Evolutionary conservation across 2,329 filamentous ascomycete genomes (phyloP).

Genomic region (Diaporthe sp.): DNA sequence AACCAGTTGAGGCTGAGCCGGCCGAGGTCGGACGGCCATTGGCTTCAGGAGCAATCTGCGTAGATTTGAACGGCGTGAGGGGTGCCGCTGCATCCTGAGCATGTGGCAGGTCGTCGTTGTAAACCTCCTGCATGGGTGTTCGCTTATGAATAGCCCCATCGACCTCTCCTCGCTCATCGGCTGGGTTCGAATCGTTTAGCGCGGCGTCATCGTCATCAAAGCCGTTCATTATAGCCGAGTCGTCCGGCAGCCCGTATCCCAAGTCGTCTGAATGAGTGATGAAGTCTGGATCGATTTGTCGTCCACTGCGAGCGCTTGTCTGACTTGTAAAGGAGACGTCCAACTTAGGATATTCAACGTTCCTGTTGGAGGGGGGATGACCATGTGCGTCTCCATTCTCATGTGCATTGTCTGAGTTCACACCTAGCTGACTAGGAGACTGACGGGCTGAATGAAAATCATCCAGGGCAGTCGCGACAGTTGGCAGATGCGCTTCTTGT

Average conservation of each 20-base stretch:
- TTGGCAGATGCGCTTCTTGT: neutral
- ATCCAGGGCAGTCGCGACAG: neutral
- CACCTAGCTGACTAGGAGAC: neutral
- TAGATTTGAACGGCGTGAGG: neutral
- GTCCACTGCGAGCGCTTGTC: slow-evolving; percentile 62
- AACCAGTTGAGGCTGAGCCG: slow-evolving; percentile 34
- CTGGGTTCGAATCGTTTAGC: neutral
- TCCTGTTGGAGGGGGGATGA: slow-evolving; percentile 22
- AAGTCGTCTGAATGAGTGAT: slow-evolving; percentile 49
- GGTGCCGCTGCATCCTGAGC: neutral
- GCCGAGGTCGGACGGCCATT: slow-evolving; percentile 15
- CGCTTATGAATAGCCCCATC: neutral
- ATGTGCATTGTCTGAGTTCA: neutral
- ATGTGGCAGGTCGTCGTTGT: slow-evolving; percentile 18
- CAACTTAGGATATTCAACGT: slow-evolving; percentile 50
- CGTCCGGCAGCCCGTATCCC: slow-evolving; percentile 43
- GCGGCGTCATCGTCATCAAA: slow-evolving; percentile 29
- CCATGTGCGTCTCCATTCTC: neutral
- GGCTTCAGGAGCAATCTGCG: neutral
- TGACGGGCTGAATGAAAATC: slow-evolving; percentile 10
- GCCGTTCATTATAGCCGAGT: slow-evolving; percentile 21
- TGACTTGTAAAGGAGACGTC: slow-evolving; percentile 53
- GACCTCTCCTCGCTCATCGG: neutral
- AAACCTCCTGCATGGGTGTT: slow-evolving; percentile 19
- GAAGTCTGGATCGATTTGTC: slow-evolving; percentile 63